Conservation (phyloP, 2,329 filamentous ascomycete species). For the Chaetomium strumarium region DNA sequence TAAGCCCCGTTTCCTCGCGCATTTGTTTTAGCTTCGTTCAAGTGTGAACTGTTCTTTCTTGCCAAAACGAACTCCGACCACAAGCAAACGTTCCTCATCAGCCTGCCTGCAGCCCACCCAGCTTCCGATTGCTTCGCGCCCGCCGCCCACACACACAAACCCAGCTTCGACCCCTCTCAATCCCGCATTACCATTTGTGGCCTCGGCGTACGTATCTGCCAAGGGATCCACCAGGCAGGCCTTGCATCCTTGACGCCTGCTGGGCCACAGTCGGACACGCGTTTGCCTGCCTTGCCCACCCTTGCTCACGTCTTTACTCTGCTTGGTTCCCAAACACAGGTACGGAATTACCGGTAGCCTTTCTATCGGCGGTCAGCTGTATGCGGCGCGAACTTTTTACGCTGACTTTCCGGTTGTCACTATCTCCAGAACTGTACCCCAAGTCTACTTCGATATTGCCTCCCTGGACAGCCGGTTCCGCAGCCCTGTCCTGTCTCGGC, state of each 20-base stretch:
- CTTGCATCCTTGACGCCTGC: slow-evolving; percentile 19
- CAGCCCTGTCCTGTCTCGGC: slow-evolving; percentile 19
- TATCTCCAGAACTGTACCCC: slow-evolving; percentile 14
- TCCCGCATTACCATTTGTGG: slow-evolving; percentile 14
- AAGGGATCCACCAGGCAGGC: slow-evolving; percentile 20
- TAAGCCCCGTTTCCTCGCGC: slow-evolving; percentile 4
- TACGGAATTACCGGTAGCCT: slow-evolving; percentile 12
- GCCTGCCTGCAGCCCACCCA: slow-evolving; percentile 3
- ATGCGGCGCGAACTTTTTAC: slow-evolving; percentile 15
- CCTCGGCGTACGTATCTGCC: slow-evolving; percentile 10
- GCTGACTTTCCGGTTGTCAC: slow-evolving; percentile 13
- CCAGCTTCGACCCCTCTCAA: slow-evolving; percentile 5
- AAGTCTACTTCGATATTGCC: slow-evolving; percentile 4
- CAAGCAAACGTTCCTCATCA: slow-evolving; percentile 6
- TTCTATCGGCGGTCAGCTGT: slow-evolving; percentile 18
- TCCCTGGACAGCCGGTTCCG: slow-evolving; percentile 10
- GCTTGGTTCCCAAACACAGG: slow-evolving; percentile 9
- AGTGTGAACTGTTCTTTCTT: background rate
- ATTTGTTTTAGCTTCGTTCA: slow-evolving; percentile 4
- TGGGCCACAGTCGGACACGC: slow-evolving; percentile 20
- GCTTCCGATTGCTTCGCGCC: background rate
- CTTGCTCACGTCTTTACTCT: slow-evolving; percentile 12
- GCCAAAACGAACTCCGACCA: slow-evolving; percentile 4
- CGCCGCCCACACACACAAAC: slow-evolving; percentile 6
- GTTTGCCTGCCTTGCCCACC: slow-evolving; percentile 15